Evolutionary conservation across 805 yeast genomes (phyloP), one percentile per base, ranked within the genome.

Genomic region (Spathaspora arborariae): DNA sequence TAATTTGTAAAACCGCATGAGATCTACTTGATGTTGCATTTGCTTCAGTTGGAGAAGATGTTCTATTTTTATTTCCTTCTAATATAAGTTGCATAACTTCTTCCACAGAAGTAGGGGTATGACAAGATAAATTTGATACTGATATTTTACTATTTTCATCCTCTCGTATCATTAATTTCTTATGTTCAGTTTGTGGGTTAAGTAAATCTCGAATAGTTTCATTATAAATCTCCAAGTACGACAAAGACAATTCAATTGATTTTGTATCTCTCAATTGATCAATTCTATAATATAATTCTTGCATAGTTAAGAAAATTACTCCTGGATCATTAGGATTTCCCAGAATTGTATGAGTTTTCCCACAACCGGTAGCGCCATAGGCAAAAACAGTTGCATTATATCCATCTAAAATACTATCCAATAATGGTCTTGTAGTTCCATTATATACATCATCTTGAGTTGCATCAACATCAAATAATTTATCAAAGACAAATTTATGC

Each of bases 301-400:
- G 72, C 84, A 88, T 82, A 0, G 96, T 84, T 37, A 84, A 66
- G 55, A 83, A 87, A 0, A 89, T 85, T 11, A 91, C 78, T 0
- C 96, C 97, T 0, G 96, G 96, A 20, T 76, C 67, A 2, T 78
- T 78, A 0, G 81, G 75, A 0, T 83, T 77, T 0, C 97, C 97
- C 60, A 85, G 79, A 26, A 91, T 86, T 0, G 98, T 91, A 61
- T 85, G 89, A 0, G 97, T 91, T 60, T 91, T 91, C n/a, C 98
- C 98, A 64, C 97, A 91, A 0, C 98, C 98, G 0, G 98, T 91
- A 22, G 98, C 96, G 1, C 98, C 98, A 62, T 91, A 91, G 0
- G 98, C 97, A 70, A 91, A 91, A 0, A 91, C 88, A 0, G 97
- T 89, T 5, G 96, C 84, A 62, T 92, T 90, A 64, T 72, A 88